Evolutionary conservation across 139 green algal species (phyloP), one percentile per base, ranked within the genome.

Genomic region (Microglena sp.): DNA sequence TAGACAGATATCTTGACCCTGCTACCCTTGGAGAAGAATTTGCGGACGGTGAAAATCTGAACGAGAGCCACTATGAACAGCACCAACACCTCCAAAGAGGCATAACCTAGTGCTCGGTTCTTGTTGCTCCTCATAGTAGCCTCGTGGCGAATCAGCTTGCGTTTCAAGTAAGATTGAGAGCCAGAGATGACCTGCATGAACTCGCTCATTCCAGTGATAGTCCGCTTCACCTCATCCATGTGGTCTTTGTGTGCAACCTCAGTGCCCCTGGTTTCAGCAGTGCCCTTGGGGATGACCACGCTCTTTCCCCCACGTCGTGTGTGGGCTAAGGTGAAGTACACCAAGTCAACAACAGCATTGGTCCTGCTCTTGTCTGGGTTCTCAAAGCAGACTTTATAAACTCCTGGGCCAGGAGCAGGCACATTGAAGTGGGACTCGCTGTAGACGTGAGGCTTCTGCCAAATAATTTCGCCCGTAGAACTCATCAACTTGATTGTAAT

Each of bases 321-420:
- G 70, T 84, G 77, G 0, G 72, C 77, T 28, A 84, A 46, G 0
- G 73, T 80, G 60, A 84, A 79, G 73, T 84, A 84, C 8, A 84
- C 73, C n/a, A 84, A 70, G 67, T 84, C 77, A 1, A 84, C 70
- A 2, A 77, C n/a, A 1, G 76, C 73, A 1, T 84, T 73, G 1
- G 73, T 73, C 15, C 76, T 62, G 33, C 62, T 75, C 59, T 84
- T 70, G 46, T 57, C 77, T 1, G 69, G 69, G 55, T 83, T 83
- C 53, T 60, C 77, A 65, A 57, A 84, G 73, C 78, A 84, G 45
- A 81, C 61, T 67, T 78, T 73, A 62, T 84, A 84, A 3, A 34
- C 68, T n/a, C 78, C 78, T 4, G 78, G 73, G 6, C 78, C 78
- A 11, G 60, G 67, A 0, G 78, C 78, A n/a, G 69, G 68, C 29